phyloP scores from a whole-genome alignment of 169 alveolate genomes.

The Plasmodium cynomolgi region DNA sequence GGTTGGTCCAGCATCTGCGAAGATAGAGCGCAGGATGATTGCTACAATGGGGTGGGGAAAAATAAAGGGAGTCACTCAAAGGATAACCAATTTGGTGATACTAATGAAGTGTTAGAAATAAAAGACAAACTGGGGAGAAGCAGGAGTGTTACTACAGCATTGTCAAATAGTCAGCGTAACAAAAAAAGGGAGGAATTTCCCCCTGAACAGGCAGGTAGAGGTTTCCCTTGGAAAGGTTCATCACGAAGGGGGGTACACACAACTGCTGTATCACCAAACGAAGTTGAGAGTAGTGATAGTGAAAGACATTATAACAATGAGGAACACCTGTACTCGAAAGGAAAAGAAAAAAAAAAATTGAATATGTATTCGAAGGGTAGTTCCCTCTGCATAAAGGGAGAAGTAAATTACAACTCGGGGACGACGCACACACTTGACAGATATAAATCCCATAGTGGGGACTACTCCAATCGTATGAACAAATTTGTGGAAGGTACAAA shows the following conservation, averaged over 20 bases:
- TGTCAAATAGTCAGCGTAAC: neutral
- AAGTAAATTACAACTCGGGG: neutral
- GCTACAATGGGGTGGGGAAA: neutral
- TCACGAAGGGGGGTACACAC: neutral
- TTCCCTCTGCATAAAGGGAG: neutral
- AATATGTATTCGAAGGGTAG: neutral
- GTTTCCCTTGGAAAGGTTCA: neutral
- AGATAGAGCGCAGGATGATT: neutral
- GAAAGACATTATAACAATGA: neutral
- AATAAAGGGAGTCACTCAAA: neutral
- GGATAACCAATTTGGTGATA: neutral
- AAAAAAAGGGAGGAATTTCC: neutral
- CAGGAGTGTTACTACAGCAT: neutral
- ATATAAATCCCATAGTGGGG: neutral
- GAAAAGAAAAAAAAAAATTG: neutral
- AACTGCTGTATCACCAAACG: neutral
- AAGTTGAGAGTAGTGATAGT: neutral
- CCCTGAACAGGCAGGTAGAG: neutral
- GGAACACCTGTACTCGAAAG: neutral
- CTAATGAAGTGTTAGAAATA: conserved; percentile 11
- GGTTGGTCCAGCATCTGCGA: neutral
- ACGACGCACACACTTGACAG: neutral
- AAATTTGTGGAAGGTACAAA: neutral
- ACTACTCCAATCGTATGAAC: neutral
- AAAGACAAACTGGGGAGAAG: conserved; percentile 6